Evolutionary conservation across 768 basidiomycete species (phyloP).

Genomic region (Panaeolus papilionaceus): DNA sequence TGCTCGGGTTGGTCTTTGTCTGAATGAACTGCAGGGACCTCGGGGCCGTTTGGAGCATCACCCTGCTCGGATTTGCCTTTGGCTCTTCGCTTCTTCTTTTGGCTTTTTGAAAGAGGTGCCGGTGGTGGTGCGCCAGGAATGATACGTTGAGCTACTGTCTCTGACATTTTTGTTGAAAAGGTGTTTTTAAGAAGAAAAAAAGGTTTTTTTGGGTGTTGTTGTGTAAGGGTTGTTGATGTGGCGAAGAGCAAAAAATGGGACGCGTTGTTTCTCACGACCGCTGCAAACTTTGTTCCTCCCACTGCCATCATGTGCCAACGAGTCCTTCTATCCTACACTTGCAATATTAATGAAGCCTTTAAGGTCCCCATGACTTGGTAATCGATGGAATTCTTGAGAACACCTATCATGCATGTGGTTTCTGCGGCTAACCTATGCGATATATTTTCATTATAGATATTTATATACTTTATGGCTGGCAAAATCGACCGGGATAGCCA

Average conservation of each 20-base stretch:
- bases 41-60: constrained; percentile 54
- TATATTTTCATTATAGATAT: not conserved
- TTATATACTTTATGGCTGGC: not conserved
- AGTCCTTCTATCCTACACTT: constrained; percentile 9
- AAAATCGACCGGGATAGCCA: not conserved
- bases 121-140: constrained; percentile 83
- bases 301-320: constrained; percentile 10
- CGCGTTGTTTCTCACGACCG: constrained; percentile 41
- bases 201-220: constrained; percentile 25
- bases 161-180: constrained; percentile 40
- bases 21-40: constrained; percentile 47
- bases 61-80: constrained; percentile 48
- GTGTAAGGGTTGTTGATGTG: constrained; percentile 29
- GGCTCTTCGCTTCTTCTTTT: constrained; percentile 72
- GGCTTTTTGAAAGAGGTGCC: constrained; percentile 60
- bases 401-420: not conserved
- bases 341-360: not conserved
- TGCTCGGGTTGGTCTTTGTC: constrained; percentile 52
- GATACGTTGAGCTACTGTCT: constrained; percentile 52
- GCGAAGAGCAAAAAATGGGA: constrained; percentile 35
- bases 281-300: constrained; percentile 9
- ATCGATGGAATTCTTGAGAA: not conserved
- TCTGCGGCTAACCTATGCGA: not conserved
- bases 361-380: not conserved
- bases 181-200: constrained; percentile 17